Base-by-base conservation (phyloP, 2,329 filamentous ascomycete species). In the Stromatinia cepivora region DNA sequence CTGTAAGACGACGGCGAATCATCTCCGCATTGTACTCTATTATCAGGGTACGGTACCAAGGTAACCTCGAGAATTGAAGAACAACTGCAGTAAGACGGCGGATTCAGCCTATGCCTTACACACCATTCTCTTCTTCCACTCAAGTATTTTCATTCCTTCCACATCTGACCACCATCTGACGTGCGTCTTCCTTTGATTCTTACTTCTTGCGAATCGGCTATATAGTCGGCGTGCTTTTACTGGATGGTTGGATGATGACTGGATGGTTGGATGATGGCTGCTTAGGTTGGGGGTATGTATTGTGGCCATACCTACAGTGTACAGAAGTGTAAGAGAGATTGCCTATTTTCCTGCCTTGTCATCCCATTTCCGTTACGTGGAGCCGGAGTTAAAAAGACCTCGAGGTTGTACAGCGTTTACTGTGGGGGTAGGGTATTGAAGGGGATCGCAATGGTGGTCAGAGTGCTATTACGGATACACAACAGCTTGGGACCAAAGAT, bases 111-210 rank as follows among this genome's bases (percentile, higher is more conserved):
- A 46, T 42, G 39, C 57, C 57, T 42, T 58, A 28, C 36, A 58
- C 56, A 58, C 53, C 56, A 42, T 42, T 25, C 10, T 52, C 46
- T 52, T 52, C 45, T 63, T 25, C 46, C 59, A 36, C 45, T 36
- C 31, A 63, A 6, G 20, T 11, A 39, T 25, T 36, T 62, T 8
- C 3, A 50, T 62, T 17, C 36, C 20, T 15, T 36, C 59, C 31
- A 50, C 45, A 63, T 50, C 59, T 50, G 45, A 50, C 59, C 59
- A 50, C 59, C 59, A 63, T 63, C 59, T 63, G 59, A 50, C 58
- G 42, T 48, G 58, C 58, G 11, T 48, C 58, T 34, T 62, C 42
- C 42, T 62, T 62, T 36, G 42, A 48, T 48, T 46, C 42, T 48
- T 42, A 48, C 42, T 22, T 63, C 31, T 46, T 63, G 59, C 45